phyloP scores from a whole-genome alignment of 768 basidiomycete species.

The Mycena metata region DNA sequence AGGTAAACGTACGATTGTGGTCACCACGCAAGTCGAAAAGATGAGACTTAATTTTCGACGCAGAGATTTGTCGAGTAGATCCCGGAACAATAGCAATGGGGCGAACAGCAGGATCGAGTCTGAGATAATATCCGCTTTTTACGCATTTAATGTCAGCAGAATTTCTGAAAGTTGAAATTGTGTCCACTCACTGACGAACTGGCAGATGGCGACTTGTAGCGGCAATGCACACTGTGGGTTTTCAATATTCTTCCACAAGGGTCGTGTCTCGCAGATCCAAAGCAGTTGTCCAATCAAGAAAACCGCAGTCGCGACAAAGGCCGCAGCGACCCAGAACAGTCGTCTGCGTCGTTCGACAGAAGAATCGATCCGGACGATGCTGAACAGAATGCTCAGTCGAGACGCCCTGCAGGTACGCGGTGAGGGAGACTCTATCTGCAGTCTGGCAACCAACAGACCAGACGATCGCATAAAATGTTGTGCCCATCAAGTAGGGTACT shows the following conservation, averaged over 20 bases:
- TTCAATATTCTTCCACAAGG: conserved; percentile 52
- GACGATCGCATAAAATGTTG: conserved; percentile 53
- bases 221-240: conserved; percentile 59
- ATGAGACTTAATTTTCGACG: conserved; percentile 60
- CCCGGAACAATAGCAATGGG: conserved; percentile 60
- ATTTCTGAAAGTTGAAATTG: conserved; percentile 39
- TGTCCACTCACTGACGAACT: conserved; percentile 61
- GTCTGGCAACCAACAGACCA: conserved; percentile 44
- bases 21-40: conserved; percentile 67
- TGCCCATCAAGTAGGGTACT: conserved; percentile 52
- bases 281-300: conserved; percentile 60
- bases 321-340: conserved; percentile 46
- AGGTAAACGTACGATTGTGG: conserved; percentile 52
- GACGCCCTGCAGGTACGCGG: conserved; percentile 51
- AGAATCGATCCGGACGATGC: conserved; percentile 65
- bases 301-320: conserved; percentile 47
- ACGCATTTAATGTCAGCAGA: conserved; percentile 23
- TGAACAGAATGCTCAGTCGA: conserved; percentile 65
- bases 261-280: conserved; percentile 56
- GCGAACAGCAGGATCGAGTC: conserved; percentile 60
- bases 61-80: conserved; percentile 54
- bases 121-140: conserved; percentile 61
- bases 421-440: background rate
- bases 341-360: conserved; percentile 43
- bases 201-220: conserved; percentile 63